A percentile compares a stretch with the other conserved stretches of the same genome.
phyloP scores from a whole-genome alignment of 2,329 filamentous ascomycete species.

The Pseudogymnoascus pannorum region DNA sequence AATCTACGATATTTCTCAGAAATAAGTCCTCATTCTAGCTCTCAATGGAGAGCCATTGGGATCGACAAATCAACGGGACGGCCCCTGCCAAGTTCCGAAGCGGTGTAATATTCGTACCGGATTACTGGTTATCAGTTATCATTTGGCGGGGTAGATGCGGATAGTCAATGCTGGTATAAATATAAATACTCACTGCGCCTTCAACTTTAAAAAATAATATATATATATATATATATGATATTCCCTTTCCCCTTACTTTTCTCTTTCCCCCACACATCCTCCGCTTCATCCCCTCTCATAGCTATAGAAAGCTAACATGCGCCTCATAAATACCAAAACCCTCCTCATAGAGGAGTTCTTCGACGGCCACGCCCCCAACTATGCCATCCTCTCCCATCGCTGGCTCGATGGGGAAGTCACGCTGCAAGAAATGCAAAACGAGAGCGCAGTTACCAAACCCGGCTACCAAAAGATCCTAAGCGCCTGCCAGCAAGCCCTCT shows the following conservation, averaged over 20 bases:
- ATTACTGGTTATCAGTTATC: neutral
- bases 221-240: neutral
- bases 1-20: neutral
- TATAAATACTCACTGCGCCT: too few species aligned
- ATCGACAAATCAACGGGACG: neutral
- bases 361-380: slow-evolving; percentile 17
- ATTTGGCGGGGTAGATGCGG: neutral
- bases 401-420: slow-evolving; percentile 13
- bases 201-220: neutral
- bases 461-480: neutral
- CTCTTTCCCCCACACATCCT: neutral
- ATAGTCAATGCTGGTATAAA: neutral
- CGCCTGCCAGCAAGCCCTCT: neutral
- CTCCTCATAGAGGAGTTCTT: slow-evolving; percentile 18
- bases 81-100: neutral
- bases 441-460: neutral
- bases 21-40: neutral
- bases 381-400: slow-evolving; percentile 16
- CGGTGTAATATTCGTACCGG: neutral
- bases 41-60: too few species aligned
- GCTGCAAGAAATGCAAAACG: slow-evolving; percentile 10
- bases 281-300: neutral
- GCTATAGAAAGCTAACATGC: neutral
- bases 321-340: slow-evolving; percentile 12
- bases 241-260: neutral